Evolutionary conservation across 805 yeast genomes (phyloP).

Genomic region (Wickerhamomyces sydowiorum): DNA sequence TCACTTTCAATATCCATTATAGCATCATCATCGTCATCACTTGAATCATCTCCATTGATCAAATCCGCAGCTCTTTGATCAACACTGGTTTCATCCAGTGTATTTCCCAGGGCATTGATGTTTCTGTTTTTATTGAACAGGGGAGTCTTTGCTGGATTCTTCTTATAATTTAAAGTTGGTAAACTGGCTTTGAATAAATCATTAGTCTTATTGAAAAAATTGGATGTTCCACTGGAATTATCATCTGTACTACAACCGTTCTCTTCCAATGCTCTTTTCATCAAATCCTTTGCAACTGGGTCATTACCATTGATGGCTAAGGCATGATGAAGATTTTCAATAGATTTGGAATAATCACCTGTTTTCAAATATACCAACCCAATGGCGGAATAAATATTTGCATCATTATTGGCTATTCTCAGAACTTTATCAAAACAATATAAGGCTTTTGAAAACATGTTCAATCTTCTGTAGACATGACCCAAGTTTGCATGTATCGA

Average conservation of each 20-base stretch:
- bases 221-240: conserved; percentile 1
- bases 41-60: conserved; percentile 26
- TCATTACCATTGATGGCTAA: conserved; percentile 74
- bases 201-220: conserved; percentile 25
- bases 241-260: conserved; percentile 27
- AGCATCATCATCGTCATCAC: conserved; percentile 48
- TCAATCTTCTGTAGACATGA: conserved; percentile 73
- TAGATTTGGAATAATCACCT: conserved; percentile 59
- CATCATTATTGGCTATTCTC: conserved; percentile 61
- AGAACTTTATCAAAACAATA: conserved; percentile 73
- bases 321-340: conserved; percentile 74
- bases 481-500: conserved; percentile 85
- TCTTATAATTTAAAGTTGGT: conserved; percentile 24
- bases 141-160: conserved; percentile 17
- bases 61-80: conserved; percentile 9
- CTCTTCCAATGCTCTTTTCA: conserved; percentile 70
- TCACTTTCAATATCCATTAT: conserved; percentile 60
- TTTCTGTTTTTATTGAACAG: conserved; percentile 21
- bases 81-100: conserved; percentile 8
- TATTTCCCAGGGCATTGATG: conserved; percentile 4
- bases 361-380: conserved; percentile 76
- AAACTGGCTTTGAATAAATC: conserved; percentile 20
- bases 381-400: conserved; percentile 74
- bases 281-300: conserved; percentile 75
- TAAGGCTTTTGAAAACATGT: conserved; percentile 59